Evolutionary conservation across 352 stramenopile genomes (phyloP).

Genomic region (Pythium dissotocum): DNA sequence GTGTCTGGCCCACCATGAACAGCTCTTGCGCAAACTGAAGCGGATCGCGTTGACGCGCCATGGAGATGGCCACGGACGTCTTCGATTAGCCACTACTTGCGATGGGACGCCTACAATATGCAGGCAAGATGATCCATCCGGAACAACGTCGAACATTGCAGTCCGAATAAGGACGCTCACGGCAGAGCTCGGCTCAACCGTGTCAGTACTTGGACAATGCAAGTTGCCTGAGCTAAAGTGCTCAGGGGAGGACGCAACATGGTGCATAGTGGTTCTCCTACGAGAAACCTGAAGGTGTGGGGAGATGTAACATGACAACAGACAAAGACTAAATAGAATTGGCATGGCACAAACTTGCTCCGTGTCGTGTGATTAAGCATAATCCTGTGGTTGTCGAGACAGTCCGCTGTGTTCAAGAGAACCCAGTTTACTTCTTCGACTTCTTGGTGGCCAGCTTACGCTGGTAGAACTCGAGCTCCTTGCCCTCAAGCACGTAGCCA

Average conservation of each 20-base stretch:
- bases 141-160: too few species aligned
- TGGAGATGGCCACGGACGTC: neutral
- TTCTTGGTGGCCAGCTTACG: slow-evolving; percentile 99
- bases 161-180: too few species aligned
- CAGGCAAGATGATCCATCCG: too few species aligned
- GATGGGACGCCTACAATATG: too few species aligned
- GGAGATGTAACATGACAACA: neutral
- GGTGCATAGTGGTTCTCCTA: neutral
- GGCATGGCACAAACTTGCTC: slow-evolving; percentile 26
- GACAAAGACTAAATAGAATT: slow-evolving; percentile 13
- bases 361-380: slow-evolving; percentile 36
- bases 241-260: neutral
- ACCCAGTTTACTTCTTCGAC: slow-evolving; percentile 92
- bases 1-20: slow-evolving; percentile 2
- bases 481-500: slow-evolving; percentile 99
- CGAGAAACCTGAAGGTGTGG: neutral
- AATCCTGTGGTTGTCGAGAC: slow-evolving; percentile 14
- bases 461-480: slow-evolving; percentile 99
- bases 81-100: neutral
- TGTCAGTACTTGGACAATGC: too few species aligned
- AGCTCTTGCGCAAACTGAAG: slow-evolving; percentile 25
- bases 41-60: neutral
- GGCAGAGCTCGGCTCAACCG: too few species aligned
- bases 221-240: too few species aligned
- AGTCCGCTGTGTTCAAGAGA: slow-evolving; percentile 16